Evolutionary conservation across 2,329 filamentous ascomycete species (phyloP).

Genomic region (Samsoniella hepiali): DNA sequence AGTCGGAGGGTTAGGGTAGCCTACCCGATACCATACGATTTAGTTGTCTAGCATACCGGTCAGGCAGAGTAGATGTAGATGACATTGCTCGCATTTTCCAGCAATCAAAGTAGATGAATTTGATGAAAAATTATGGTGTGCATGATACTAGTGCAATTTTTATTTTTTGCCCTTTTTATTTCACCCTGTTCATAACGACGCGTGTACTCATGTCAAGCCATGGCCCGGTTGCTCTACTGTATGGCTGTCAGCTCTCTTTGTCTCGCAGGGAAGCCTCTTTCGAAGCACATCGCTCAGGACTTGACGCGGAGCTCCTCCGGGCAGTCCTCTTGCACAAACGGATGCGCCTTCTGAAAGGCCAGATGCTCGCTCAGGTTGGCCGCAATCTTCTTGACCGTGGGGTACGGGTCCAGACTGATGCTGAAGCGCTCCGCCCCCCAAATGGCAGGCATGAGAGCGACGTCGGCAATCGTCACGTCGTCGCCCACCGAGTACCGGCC

Average conservation of each 20-base stretch:
- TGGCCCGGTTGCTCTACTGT: background rate
- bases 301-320: conserved; percentile 31
- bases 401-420: conserved; percentile 49
- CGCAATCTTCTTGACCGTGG: conserved; percentile 44
- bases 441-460: conserved; percentile 54
- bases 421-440: conserved; percentile 55
- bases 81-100: conserved; percentile 4
- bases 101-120: background rate
- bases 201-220: background rate
- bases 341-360: conserved; percentile 51
- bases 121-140: too few relatives aligned
- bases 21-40: too few relatives aligned
- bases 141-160: background rate
- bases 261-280: background rate
- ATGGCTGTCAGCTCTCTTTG: background rate
- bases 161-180: background rate
- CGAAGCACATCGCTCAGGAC: background rate
- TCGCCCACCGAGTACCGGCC: conserved; percentile 56
- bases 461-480: conserved; percentile 54
- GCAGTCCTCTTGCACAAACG: conserved; percentile 51
- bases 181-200: background rate
- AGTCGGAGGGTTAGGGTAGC: too few relatives aligned
- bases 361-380: conserved; percentile 45
- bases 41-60: too few relatives aligned
- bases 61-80: background rate